A percentile compares a stretch with the other conserved stretches of the same genome.
Evolutionary conservation across 257 asterid species (phyloP).

Genomic region (Jaltomata sinuosa): DNA sequence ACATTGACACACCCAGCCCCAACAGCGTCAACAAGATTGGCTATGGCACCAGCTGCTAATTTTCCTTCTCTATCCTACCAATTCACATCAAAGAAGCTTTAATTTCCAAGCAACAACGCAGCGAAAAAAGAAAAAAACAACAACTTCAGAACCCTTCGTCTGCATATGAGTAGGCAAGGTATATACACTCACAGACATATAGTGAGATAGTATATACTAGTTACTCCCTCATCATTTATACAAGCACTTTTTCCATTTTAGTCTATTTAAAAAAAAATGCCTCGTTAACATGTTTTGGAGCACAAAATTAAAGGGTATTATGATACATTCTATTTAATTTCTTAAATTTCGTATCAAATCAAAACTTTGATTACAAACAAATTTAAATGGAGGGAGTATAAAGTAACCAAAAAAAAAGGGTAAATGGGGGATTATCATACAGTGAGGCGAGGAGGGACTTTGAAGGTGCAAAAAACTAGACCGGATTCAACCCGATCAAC

Average conservation of each 20-base stretch:
- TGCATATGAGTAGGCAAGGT: background rate
- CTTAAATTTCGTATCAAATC: too few species aligned
- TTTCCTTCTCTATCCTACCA: slow-evolving; percentile 47
- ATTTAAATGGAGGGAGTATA: too few species aligned
- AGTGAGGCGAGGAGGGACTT: slow-evolving; percentile 66
- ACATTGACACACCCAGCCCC: slow-evolving; percentile 54
- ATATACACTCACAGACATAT: background rate
- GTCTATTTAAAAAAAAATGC: too few species aligned
- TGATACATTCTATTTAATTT: too few species aligned
- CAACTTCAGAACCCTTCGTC: background rate
- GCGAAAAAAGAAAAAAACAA: too few species aligned
- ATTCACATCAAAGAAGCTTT: background rate
- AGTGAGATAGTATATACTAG: too few species aligned
- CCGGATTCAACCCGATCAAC: slow-evolving; percentile 42
- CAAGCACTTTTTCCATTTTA: background rate
- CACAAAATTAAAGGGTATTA: too few species aligned
- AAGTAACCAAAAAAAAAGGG: too few species aligned
- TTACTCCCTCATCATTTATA: background rate
- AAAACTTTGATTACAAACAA: too few species aligned
- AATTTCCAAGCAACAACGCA: background rate
- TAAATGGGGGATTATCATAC: too few species aligned
- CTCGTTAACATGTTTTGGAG: too few species aligned
- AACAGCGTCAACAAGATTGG: slow-evolving; percentile 47
- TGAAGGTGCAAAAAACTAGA: slow-evolving; percentile 40
- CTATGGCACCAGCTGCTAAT: slow-evolving; percentile 52